phyloP scores from a whole-genome alignment of 2,329 filamentous ascomycete genomes.

The Ophiostoma triangulosporum region DNA sequence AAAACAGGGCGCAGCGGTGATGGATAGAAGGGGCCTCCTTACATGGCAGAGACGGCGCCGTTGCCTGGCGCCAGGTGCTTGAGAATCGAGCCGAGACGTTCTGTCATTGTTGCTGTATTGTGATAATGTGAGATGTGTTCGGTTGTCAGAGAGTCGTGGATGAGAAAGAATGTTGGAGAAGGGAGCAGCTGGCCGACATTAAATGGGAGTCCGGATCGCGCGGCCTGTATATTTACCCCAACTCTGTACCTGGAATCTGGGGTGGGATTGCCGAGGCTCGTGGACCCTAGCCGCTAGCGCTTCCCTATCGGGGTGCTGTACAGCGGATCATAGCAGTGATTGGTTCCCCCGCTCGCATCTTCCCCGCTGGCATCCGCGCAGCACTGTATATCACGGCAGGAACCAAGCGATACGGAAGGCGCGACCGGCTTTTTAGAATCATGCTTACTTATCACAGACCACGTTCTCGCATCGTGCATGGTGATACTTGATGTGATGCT shows the following conservation, averaged over 20 bases:
- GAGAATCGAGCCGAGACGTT: constrained; percentile 77
- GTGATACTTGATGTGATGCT: too few relatives aligned
- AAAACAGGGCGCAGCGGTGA: background rate
- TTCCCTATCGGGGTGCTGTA: constrained; percentile 3
- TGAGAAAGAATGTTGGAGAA: background rate
- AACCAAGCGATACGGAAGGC: background rate
- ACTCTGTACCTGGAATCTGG: background rate
- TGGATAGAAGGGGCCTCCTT: constrained; percentile 15
- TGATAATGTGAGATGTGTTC: background rate
- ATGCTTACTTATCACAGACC: too few relatives aligned
- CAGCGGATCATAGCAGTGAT: constrained; percentile 7
- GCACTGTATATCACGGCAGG: background rate
- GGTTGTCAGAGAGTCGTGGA: background rate
- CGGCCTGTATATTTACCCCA: background rate
- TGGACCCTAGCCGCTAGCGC: background rate
- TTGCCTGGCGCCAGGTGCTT: constrained; percentile 70
- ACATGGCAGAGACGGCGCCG: constrained; percentile 59
- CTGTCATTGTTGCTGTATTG: constrained; percentile 37
- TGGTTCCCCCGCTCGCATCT: constrained; percentile 5
- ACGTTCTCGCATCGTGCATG: too few relatives aligned
- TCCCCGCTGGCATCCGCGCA: background rate
- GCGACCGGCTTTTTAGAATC: background rate
- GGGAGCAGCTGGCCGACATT: too few relatives aligned
- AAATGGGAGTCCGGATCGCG: background rate
- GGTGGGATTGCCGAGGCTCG: constrained; percentile 8